These are phyloP conservation scores for Gastrodia elata DNA, from an alignment of 106 monocot genomes.

Conservation along the genomic window DNA sequence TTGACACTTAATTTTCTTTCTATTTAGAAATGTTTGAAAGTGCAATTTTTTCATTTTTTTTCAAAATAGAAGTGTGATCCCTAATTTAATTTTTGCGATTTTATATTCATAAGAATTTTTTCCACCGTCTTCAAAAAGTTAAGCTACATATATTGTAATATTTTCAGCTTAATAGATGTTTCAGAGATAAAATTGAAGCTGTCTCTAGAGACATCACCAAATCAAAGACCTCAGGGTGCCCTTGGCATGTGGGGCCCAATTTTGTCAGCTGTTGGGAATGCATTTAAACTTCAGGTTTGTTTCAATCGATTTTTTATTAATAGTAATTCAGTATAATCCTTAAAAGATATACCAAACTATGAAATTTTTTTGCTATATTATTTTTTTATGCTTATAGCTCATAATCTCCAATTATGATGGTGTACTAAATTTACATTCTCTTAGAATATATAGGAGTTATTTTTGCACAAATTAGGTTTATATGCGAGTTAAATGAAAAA, in stretches of 20 bases:
- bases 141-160: slow-evolving; percentile 6
- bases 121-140: too few species aligned
- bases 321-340: neutral
- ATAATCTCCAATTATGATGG: neutral
- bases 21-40: too few species aligned
- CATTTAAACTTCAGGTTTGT: slow-evolving; percentile 91
- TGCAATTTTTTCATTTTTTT: too few species aligned
- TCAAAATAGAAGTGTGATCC: too few species aligned
- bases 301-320: neutral
- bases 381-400: neutral
- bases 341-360: neutral
- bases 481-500: neutral
- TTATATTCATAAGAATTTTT: too few species aligned
- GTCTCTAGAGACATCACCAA: slow-evolving; percentile 84
- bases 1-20: too few species aligned
- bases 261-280: slow-evolving; percentile 90
- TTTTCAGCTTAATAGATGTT: slow-evolving; percentile 85
- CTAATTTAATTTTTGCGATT: too few species aligned
- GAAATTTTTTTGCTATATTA: neutral
- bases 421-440: neutral
- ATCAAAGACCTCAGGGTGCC: slow-evolving; percentile 78
- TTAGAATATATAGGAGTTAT: neutral
- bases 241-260: slow-evolving; percentile 97
- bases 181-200: slow-evolving; percentile 93
- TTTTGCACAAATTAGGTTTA: neutral